phyloP scores from a whole-genome alignment of 2,329 filamentous ascomycete genomes.

The Grosmannia clavigera region DNA sequence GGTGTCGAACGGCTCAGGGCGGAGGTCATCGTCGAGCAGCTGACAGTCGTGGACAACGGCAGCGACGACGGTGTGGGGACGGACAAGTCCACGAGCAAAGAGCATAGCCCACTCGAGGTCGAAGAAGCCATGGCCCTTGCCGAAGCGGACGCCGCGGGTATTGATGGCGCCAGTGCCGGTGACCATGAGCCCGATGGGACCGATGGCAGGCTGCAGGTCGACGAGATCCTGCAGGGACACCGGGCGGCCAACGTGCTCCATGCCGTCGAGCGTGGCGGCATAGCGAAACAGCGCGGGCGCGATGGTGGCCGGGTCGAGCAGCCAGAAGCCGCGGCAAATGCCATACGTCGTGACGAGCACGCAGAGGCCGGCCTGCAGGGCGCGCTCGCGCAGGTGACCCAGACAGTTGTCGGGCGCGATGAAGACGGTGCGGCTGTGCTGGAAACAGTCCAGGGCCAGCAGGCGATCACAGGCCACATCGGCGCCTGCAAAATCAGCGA shows the following conservation, averaged over 20 bases:
- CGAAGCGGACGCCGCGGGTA: conserved; percentile 1
- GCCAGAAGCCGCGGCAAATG: conserved; percentile 4
- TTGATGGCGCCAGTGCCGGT: conserved; percentile 5
- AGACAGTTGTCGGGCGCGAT: conserved; percentile 6
- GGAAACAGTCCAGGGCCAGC: background rate
- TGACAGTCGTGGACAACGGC: conserved; percentile 6
- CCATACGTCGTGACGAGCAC: conserved; percentile 3
- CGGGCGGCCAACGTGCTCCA: background rate
- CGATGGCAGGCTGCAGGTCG: background rate
- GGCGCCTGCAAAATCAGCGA: conserved; percentile 2
- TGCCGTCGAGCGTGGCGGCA: conserved; percentile 4
- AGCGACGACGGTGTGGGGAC: background rate
- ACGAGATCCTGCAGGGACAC: background rate
- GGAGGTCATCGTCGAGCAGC: conserved; percentile 1
- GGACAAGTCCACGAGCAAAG: background rate
- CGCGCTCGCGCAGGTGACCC: background rate
- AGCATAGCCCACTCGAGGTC: conserved; percentile 7
- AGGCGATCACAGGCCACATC: background rate
- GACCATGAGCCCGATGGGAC: conserved; percentile 1
- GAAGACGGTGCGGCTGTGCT: background rate
- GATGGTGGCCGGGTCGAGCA: conserved; percentile 1
- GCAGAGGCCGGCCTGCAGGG: background rate
- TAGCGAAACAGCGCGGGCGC: background rate
- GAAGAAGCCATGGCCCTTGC: conserved; percentile 7
- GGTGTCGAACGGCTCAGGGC: conserved; percentile 1